These are phyloP conservation scores for Ceratobasidium theobromae DNA, from an alignment of 1,284 basidiomycete genomes.

Conservation along the genomic window DNA sequence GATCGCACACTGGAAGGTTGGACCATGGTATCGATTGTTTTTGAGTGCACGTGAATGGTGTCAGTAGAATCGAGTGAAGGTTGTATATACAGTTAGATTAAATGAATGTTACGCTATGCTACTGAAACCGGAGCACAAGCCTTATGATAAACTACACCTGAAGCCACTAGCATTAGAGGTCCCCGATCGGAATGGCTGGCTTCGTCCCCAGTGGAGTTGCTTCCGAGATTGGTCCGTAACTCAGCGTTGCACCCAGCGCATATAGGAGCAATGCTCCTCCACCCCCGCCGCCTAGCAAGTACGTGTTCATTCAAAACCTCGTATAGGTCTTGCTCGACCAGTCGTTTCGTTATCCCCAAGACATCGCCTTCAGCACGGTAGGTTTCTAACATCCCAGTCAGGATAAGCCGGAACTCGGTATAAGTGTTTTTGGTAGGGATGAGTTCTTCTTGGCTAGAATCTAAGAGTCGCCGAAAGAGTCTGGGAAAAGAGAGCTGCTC, in stretches of 20 bases:
- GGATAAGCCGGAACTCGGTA: slow-evolving; percentile 86
- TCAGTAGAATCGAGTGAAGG: slow-evolving; percentile 30
- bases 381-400: slow-evolving; percentile 92
- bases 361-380: slow-evolving; percentile 91
- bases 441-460: slow-evolving; percentile 55
- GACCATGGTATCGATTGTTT: slow-evolving; percentile 96
- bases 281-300: slow-evolving; percentile 43
- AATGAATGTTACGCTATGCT: slow-evolving; percentile 9
- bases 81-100: slow-evolving; percentile 21
- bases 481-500: slow-evolving; percentile 86
- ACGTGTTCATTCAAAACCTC: slow-evolving; percentile 58
- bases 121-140: slow-evolving; percentile 29
- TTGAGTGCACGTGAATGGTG: slow-evolving; percentile 72
- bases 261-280: slow-evolving; percentile 37
- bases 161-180: slow-evolving; percentile 21
- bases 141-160: slow-evolving; percentile 34
- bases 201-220: background rate
- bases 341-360: slow-evolving; percentile 81
- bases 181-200: background rate
- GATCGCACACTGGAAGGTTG: slow-evolving; percentile 62
- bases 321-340: slow-evolving; percentile 83
- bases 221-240: background rate
- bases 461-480: slow-evolving; percentile 87
- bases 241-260: slow-evolving; percentile 18
- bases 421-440: slow-evolving; percentile 69